Evolutionary conservation across 2,329 filamentous ascomycete species (phyloP).

Genomic region (Ophiocordyceps sinensis): DNA sequence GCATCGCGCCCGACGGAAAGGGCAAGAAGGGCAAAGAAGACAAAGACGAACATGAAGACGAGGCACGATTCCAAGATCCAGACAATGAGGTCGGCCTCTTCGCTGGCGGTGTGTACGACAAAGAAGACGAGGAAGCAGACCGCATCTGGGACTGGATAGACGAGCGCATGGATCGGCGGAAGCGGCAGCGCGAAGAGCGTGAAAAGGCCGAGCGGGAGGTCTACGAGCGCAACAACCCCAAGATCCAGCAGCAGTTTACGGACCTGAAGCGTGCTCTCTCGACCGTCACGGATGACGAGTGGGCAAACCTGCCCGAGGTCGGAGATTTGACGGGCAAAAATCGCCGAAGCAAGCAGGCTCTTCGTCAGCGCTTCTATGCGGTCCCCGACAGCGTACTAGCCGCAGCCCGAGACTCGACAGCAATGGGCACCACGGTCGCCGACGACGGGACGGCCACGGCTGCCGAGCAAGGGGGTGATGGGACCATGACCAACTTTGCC

Average conservation of each 20-base stretch:
- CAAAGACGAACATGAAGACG: conserved; percentile 60
- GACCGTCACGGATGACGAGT: conserved; percentile 85
- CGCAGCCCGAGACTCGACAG: conserved; percentile 63
- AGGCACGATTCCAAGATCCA: conserved; percentile 82
- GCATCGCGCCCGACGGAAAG: conserved; percentile 53
- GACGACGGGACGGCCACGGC: conserved; percentile 51
- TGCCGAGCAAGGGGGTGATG: conserved; percentile 43
- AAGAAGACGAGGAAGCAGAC: conserved; percentile 96
- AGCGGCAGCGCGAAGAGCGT: conserved; percentile 84
- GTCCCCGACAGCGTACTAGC: conserved; percentile 93
- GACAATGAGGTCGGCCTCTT: conserved; percentile 96
- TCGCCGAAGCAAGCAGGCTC: conserved; percentile 66
- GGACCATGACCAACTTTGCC: conserved; percentile 95
- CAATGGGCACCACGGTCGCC: conserved; percentile 77
- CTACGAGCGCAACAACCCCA: conserved; percentile 94
- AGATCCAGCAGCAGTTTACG: conserved; percentile 95
- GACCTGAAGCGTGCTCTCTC: conserved; percentile 85
- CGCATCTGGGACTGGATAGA: conserved; percentile 91
- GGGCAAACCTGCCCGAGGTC: conserved; percentile 89
- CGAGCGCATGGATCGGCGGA: conserved; percentile 90
- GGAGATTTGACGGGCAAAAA: conserved; percentile 95
- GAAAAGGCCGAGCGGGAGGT: conserved; percentile 85
- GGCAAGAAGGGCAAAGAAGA: conserved; percentile 58
- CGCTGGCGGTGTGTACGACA: conserved; percentile 87
- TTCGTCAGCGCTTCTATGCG: conserved; percentile 80